Conservation (phyloP, 805 yeast species). For the Wickerhamomyces pijperi region DNA sequence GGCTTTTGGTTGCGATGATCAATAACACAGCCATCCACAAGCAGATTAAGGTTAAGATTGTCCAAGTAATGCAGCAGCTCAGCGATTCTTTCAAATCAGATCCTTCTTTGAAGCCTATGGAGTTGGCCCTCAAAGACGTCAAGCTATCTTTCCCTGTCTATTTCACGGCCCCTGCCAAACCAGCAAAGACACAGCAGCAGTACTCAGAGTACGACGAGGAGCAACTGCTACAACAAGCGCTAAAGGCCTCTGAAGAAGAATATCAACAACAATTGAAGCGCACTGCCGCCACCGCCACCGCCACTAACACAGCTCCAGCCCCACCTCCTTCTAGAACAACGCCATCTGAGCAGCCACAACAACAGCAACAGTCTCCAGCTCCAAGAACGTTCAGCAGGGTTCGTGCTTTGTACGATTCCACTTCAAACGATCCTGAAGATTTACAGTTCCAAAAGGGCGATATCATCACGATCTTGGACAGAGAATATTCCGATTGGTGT, state of each 20-base stretch:
- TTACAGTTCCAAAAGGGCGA: constrained; percentile 82
- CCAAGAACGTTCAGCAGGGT: constrained; percentile 46
- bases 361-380: no score
- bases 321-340: no score
- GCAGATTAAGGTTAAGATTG: constrained; percentile 52
- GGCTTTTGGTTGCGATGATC: constrained; percentile 34
- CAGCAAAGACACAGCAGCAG: constrained; percentile 40
- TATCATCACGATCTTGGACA: constrained; percentile 74
- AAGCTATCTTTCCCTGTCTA: constrained; percentile 28
- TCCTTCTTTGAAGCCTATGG: constrained; percentile 65
- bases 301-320: no score
- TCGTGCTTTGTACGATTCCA: constrained; percentile 74
- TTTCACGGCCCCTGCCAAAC: constrained; percentile 38
- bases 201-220: constrained; percentile 63
- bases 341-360: no score
- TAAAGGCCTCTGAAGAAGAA: constrained; percentile 10
- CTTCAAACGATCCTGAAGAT: constrained; percentile 75
- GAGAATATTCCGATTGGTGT: constrained; percentile 93
- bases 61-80: constrained; percentile 60
- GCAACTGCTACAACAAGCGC: constrained; percentile 9
- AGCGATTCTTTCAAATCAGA: constrained; percentile 55
- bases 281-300: constrained; percentile 11
- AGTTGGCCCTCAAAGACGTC: constrained; percentile 45
- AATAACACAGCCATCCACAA: constrained; percentile 48
- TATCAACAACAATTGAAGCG: constrained; percentile 5